Base-by-base conservation (phyloP, 2,329 filamentous ascomycete species). In the Talaromyces sp. region DNA sequence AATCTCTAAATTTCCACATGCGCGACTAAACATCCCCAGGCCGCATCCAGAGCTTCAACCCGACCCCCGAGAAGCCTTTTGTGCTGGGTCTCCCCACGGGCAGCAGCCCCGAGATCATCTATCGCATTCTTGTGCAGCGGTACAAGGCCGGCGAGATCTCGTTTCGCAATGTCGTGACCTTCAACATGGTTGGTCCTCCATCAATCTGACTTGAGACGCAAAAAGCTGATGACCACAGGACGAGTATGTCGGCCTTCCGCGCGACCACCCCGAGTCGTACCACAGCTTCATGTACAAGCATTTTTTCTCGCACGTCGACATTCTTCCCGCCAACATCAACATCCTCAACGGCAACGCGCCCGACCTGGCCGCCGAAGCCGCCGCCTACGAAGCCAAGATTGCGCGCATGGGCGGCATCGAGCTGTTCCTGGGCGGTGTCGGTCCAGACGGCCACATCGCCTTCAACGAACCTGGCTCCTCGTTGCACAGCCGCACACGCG, bases 221-320 rank as follows among this genome's bases (percentile, higher is more conserved):
- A 19, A 24, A 46, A 46, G 19, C 43, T 46, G 19, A 46, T 19
- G 21, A 9, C 3, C 24, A n/a, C 65, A 89, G 86, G 91, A 95
- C 76, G 91, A 95, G 77, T 95, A 95, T 70, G 89, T 94, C 65
- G 89, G 88, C 60, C 84, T 95, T 64, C 88, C 90, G 35, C 86
- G 89, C 69, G 89, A 92, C 68, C 90, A 95, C 72, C 87, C 90
- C 12, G 87, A 94, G 74, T 91, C 88, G 69, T 95, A 95, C 77
- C 91, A 95, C 79, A 90, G 87, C 65, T 95, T 94, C 80, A 94
- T 95, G 91, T 95, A 92, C 84, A 90, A 89, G 76, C 83, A 94
- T 77, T 91, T 95, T 81, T 95, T 95, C 81, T 90, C 88, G 50
- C 90, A 87, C 65, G 87, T 94, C 67, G 90, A 95, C 70, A 88